Conservation (phyloP, 257 asterid species). For the Solanum appendiculatum region DNA sequence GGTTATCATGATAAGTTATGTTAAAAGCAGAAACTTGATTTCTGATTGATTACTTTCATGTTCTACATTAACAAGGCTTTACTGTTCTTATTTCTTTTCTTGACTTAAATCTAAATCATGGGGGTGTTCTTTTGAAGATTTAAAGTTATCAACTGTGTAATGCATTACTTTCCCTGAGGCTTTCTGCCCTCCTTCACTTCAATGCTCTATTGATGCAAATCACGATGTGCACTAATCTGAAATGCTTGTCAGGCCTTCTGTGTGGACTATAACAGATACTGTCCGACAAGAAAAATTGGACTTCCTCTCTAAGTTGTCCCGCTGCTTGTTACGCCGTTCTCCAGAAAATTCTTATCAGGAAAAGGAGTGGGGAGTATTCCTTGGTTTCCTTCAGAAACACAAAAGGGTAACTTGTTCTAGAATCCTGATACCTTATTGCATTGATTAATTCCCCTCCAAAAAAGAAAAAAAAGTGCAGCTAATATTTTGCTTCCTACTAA, state of each 20-base stretch:
- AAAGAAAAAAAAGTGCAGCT: neutral
- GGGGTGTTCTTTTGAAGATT: neutral
- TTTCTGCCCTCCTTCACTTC: neutral
- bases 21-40: neutral
- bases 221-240: neutral
- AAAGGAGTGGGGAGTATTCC: conserved; percentile 49
- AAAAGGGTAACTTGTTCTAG: conserved; percentile 28
- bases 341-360: conserved; percentile 39
- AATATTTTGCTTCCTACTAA: neutral
- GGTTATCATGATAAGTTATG: neutral
- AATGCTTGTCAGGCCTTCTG: conserved; percentile 30
- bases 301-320: conserved; percentile 23
- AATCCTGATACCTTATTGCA: neutral
- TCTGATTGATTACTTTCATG: neutral
- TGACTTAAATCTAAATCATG: neutral
- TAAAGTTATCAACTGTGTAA: neutral
- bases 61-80: neutral
- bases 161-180: neutral
- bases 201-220: neutral
- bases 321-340: conserved; percentile 33
- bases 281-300: conserved; percentile 13
- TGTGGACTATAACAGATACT: conserved; percentile 30
- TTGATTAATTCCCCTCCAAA: neutral
- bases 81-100: neutral
- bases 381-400: conserved; percentile 25